Percentiles rank a stretch among this genome's conserved stretches.
Conservation (phyloP, 805 yeast genomes). For the Schizosaccharomyces japonicus region DNA sequence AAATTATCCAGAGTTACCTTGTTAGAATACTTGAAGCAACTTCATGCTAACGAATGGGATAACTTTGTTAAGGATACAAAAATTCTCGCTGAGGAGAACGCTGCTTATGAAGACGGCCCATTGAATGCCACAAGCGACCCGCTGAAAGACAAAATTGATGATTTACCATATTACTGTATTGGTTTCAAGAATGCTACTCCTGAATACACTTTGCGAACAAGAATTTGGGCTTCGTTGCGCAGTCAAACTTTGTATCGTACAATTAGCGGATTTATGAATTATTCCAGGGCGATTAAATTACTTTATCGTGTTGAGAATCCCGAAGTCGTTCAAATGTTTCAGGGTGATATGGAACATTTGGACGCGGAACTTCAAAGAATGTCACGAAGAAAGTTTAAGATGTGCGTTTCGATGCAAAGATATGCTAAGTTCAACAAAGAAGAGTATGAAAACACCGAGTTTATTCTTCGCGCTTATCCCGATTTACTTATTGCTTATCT, state of each 20-base stretch:
- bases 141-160: slow-evolving; percentile 62
- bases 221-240: slow-evolving; percentile 96
- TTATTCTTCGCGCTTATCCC: slow-evolving; percentile 52
- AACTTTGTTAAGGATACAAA: slow-evolving; percentile 91
- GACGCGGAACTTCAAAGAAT: slow-evolving; percentile 80
- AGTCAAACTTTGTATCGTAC: slow-evolving; percentile 93
- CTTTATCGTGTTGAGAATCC: slow-evolving; percentile 87
- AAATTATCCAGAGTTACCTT: slow-evolving; percentile 89
- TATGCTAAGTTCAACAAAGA: slow-evolving; percentile 36
- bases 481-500: slow-evolving; percentile 59
- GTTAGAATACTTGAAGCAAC: slow-evolving; percentile 77
- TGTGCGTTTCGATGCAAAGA: slow-evolving; percentile 76
- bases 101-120: slow-evolving; percentile 16
- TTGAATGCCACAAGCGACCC: slow-evolving; percentile 23
- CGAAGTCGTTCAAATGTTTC: slow-evolving; percentile 89
- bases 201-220: slow-evolving; percentile 78
- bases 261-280: slow-evolving; percentile 94
- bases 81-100: slow-evolving; percentile 82
- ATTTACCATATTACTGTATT: slow-evolving; percentile 79
- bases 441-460: slow-evolving; percentile 44
- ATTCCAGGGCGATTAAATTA: slow-evolving; percentile 83
- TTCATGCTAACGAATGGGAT: slow-evolving; percentile 94
- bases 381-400: slow-evolving; percentile 56
- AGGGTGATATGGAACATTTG: slow-evolving; percentile 89
- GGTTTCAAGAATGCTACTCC: slow-evolving; percentile 97